Conservation (phyloP, 352 stramenopile species). For the Globisporangium polare region DNA sequence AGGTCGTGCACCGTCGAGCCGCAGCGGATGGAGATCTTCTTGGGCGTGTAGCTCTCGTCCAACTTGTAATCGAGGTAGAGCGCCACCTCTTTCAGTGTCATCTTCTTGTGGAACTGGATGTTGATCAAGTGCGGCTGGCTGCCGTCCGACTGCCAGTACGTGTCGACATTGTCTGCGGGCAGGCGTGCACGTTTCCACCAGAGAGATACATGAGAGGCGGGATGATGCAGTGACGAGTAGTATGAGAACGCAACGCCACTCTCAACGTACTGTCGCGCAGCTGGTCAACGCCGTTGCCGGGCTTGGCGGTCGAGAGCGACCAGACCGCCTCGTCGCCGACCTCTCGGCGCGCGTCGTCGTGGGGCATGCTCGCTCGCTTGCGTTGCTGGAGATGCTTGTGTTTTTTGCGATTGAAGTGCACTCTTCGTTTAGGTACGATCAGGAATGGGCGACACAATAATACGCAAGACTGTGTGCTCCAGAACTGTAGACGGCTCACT, state of each 20-base stretch:
- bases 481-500: neutral
- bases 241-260: neutral
- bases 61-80: slow-evolving; percentile 98
- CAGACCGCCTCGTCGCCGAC: slow-evolving; percentile 91
- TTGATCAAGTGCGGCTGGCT: slow-evolving; percentile 96
- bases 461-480: no score
- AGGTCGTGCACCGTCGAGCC: slow-evolving; percentile 96
- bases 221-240: neutral
- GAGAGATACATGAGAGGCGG: slow-evolving; percentile 5
- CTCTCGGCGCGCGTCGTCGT: slow-evolving; percentile 38
- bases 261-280: slow-evolving; percentile 87
- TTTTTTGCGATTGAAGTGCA: neutral
- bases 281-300: slow-evolving; percentile 97
- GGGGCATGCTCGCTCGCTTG: neutral
- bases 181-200: neutral
- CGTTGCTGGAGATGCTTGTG: neutral
- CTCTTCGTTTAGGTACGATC: neutral
- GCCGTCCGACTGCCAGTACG: slow-evolving; percentile 97
- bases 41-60: slow-evolving; percentile 98
- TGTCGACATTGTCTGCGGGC: slow-evolving; percentile 89
- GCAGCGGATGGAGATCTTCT: slow-evolving; percentile 91
- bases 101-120: slow-evolving; percentile 96
- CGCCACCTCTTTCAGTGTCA: slow-evolving; percentile 91
- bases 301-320: slow-evolving; percentile 96
- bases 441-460: no score